Conservation (phyloP, 2,329 filamentous ascomycete species). For the Rutstroemia sydowiana region DNA sequence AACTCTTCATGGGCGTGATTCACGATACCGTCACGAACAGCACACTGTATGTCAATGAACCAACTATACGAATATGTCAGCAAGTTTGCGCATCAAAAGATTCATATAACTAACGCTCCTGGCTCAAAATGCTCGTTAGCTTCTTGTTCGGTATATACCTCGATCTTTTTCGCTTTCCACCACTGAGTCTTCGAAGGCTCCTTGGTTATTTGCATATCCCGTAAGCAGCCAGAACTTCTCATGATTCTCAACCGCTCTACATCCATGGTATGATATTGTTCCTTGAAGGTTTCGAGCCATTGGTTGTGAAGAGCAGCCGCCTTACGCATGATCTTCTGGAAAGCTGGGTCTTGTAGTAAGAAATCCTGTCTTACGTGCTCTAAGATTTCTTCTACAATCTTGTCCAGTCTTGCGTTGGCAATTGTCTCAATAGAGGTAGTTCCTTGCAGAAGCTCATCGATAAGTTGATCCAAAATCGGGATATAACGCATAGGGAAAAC, state of each 20-base stretch:
- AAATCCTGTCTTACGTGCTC: constrained; percentile 1
- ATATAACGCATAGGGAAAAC: constrained; percentile 1
- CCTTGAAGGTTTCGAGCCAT: constrained; percentile 19
- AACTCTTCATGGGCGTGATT: constrained; percentile 37
- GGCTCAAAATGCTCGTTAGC: constrained; percentile 36
- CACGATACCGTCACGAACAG: constrained; percentile 48
- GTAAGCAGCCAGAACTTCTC: constrained; percentile 13
- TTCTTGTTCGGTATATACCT: constrained; percentile 8
- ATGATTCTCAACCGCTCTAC: constrained; percentile 15
- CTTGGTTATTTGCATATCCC: constrained; percentile 9
- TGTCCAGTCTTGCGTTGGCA: constrained; percentile 7
- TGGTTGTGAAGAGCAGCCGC: constrained; percentile 12
- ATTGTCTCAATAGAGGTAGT: constrained; percentile 2
- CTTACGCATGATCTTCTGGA: constrained; percentile 6
- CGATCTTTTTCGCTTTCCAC: constrained; percentile 12
- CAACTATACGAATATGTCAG: constrained; percentile 37
- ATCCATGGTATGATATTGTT: constrained; percentile 17
- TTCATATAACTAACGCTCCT: constrained; percentile 38
- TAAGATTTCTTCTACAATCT: constrained; percentile 18
- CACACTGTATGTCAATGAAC: constrained; percentile 52
- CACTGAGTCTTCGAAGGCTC: constrained; percentile 1
- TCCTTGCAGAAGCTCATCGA: constrained; percentile 4
- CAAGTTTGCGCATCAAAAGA: neutral
- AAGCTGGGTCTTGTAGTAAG: neutral
- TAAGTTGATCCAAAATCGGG: neutral